Base-by-base conservation (phyloP, 176 grass and related monocot species). In the Ensete glaucum region DNA sequence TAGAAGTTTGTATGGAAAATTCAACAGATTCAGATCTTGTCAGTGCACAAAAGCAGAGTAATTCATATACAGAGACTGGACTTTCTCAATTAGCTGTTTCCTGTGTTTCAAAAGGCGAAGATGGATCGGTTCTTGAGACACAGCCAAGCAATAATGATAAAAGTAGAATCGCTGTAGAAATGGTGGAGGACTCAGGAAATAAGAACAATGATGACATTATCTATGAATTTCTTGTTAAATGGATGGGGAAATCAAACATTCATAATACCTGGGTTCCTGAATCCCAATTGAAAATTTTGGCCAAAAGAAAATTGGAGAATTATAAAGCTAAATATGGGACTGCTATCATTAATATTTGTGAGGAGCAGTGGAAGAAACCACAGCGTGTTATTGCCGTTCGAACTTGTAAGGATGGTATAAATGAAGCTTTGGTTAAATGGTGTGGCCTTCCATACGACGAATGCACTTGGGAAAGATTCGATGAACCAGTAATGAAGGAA, bases 291-390 rank as follows among this genome's bases (percentile, higher is more conserved):
- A 93, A 83, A 83, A 22, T 73, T 76, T 84, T 98, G 77, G 83
- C 94, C 63, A 98, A 93, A 93, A 85, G 94, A 69, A 98, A 98
- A 81, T 67, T 98, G 79, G 94, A 98, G 78, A 98, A 98, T 66
- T 98, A 98, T 80, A 93, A 92, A 80, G 82, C 82, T 59, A 98
- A 98, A 60, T 90, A 98, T 56, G 94, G 90, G 60, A 85, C 58
- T 9, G 52, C 75, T 91, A 50, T 89, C 82, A 91, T 91, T 81
- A 98, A 98, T 80, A 87, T 98, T 72, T 91, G 88, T 69, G 87
- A 93, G 74, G 94, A 93, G 57, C 87, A 93, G 65, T 98, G 94
- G 94, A 87, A 77, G 68, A 79, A 91, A 82, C 94, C 94, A 54
- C 90, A 90, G 23, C 83, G 88, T 71, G 85, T 91, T 87, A 85